These are phyloP conservation scores for Cynanchum wilfordii DNA, from an alignment of 257 asterid genomes.

Conservation along the genomic window DNA sequence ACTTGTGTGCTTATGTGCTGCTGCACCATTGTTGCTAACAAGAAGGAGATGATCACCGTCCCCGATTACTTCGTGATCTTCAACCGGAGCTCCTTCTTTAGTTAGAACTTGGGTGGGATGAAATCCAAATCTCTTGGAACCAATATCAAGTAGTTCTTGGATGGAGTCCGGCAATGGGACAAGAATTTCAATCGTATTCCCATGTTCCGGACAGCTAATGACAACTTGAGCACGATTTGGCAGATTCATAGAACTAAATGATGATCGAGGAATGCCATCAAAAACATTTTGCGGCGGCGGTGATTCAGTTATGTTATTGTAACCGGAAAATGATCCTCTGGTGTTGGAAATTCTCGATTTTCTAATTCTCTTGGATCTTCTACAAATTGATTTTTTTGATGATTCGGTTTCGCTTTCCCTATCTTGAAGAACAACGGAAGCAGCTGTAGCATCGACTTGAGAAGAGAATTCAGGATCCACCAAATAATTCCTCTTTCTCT, in stretches of 20 bases:
- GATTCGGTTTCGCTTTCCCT: conserved; percentile 68
- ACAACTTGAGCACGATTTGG: conserved; percentile 40
- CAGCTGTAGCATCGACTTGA: conserved; percentile 7
- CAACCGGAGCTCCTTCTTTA: conserved; percentile 50
- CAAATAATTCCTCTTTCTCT: conserved; percentile 16
- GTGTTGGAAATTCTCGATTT: conserved; percentile 30
- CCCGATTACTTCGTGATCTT: conserved; percentile 52
- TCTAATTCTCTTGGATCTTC: conserved; percentile 47
- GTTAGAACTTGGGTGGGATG: conserved; percentile 38
- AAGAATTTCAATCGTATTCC: conserved; percentile 31
- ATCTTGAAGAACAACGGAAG: conserved; percentile 41
- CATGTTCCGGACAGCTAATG: conserved; percentile 42
- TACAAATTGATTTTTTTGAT: conserved; percentile 26
- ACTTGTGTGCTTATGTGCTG: background rate
- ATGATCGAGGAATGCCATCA: conserved; percentile 18
- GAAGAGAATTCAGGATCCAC: conserved; percentile 27
- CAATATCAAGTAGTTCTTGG: conserved; percentile 53
- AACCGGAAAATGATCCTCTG: background rate
- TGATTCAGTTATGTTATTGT: background rate
- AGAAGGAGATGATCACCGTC: conserved; percentile 71
- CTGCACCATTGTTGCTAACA: conserved; percentile 26
- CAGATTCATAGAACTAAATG: conserved; percentile 9
- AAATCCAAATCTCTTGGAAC: conserved; percentile 48
- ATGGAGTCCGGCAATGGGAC: conserved; percentile 52
- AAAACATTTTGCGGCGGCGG: conserved; percentile 18